Evolutionary conservation across 2,329 filamentous ascomycete species (phyloP), one percentile per base, ranked within the genome.

Genomic region (Ophiostoma himal-ulmi): DNA sequence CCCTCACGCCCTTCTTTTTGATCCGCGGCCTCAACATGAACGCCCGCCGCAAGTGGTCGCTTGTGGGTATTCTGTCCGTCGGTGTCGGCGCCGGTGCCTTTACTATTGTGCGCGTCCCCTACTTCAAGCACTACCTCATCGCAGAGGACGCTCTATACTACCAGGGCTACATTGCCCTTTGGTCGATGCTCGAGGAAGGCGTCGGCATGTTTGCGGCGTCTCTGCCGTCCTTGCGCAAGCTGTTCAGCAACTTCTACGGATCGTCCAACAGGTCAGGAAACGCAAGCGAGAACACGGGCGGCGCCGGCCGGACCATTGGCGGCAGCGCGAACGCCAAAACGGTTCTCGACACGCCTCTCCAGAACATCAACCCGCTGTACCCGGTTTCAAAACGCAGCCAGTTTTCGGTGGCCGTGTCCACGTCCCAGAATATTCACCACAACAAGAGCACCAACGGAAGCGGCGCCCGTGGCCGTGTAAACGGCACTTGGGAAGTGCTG

Each of bases 11-110:
- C 2, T 74, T 70, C 37, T 73, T 74, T 36, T 60, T 71, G 22
- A 70, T 73, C n/a, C 70, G 70, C 64, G 66, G 68, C 26, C 72
- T 74, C 34, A 71, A 73, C 70, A 73, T 74, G 73, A 52, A 67
- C 17, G 3, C 48, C 3, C 70, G 70, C 62, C 69, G 48, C 36
- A 73, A 73, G 70, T 67, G 68, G 60, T 68, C 71, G 7, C 68
- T 74, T 22, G 66, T 74, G 37, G 13, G 20, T 26, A 69, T 74
- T 62, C 67, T 74, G 54, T 69, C 70, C 11, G 67, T 74, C 22
- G 71, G 72, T 26, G 65, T 79, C 5, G 80, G 81, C 70, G 78
- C 77, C 48, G 75, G 81, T 22, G 72, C 76, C 13, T 79, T 80
- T 0, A 79, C 80, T 0, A 76, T 82, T 36, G 76, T 81, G 1